Evolutionary conservation across 805 yeast genomes (phyloP).

Genomic region (Candida palmyrensis): DNA sequence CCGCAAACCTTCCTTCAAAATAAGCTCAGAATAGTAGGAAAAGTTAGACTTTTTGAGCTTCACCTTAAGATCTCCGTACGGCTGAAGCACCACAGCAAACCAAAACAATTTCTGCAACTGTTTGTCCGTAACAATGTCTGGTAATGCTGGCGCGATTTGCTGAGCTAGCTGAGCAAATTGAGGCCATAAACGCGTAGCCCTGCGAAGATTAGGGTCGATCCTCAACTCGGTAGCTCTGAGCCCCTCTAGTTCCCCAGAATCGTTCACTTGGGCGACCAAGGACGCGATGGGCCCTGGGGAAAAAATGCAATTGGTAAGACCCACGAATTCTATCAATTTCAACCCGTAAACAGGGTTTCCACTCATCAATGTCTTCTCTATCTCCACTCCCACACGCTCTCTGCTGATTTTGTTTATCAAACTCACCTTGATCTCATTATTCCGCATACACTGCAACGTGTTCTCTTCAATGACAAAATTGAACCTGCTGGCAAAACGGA

Average conservation of each 20-base stretch:
- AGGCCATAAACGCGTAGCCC: conserved; percentile 16
- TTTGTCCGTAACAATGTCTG: conserved; percentile 5
- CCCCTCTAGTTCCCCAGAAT: conserved; percentile 9
- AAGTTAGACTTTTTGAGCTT: conserved; percentile 30
- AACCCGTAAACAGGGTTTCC: conserved; percentile 61
- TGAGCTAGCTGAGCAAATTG: not conserved
- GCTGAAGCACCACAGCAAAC: conserved; percentile 45
- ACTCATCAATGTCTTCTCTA: conserved; percentile 71
- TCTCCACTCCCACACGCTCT: conserved; percentile 85
- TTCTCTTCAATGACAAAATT: conserved; percentile 58
- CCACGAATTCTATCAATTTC: conserved; percentile 48
- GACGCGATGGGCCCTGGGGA: conserved; percentile 20
- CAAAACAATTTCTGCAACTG: conserved; percentile 31
- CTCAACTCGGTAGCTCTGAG: conserved; percentile 10
- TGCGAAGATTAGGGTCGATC: conserved; percentile 13
- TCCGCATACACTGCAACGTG: conserved; percentile 62
- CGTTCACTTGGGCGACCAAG: conserved; percentile 13
- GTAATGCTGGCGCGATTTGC: not conserved
- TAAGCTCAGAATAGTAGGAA: conserved; percentile 40
- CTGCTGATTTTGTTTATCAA: conserved; percentile 73
- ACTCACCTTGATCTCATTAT: conserved; percentile 49
- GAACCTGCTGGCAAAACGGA: conserved; percentile 81
- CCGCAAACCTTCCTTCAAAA: conserved; percentile 68
- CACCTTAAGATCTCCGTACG: conserved; percentile 39
- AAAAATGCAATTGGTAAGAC: conserved; percentile 57